Percentiles rank a stretch among this genome's conserved stretches.
Conservation (phyloP, 2,329 filamentous ascomycete genomes). For the Lizonia empirigonia region DNA sequence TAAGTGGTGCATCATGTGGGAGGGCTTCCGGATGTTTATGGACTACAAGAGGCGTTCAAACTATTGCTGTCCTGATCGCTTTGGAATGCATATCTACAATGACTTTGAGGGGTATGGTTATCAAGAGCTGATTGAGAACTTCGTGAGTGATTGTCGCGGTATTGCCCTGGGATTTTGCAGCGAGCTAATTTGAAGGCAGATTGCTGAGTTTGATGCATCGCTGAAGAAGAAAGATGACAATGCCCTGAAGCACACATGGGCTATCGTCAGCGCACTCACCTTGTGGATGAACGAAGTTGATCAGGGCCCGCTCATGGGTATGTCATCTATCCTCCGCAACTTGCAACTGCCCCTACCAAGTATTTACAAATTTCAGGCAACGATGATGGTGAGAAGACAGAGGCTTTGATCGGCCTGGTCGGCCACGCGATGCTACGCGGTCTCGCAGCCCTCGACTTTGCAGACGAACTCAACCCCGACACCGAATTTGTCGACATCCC, state of each 20-base stretch:
- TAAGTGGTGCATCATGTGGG: conserved; percentile 22
- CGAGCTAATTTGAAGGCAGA: conserved; percentile 5
- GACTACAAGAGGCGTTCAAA: conserved; percentile 6
- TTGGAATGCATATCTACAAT: conserved; percentile 27
- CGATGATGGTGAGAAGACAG: conserved; percentile 17
- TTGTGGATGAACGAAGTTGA: conserved; percentile 21
- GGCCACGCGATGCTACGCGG: conserved; percentile 19
- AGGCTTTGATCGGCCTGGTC: conserved; percentile 14
- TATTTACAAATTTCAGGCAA: conserved; percentile 7
- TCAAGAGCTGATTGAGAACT: conserved; percentile 25
- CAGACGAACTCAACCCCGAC: conserved; percentile 17
- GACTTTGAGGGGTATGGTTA: conserved; percentile 22
- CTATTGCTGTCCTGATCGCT: conserved; percentile 23
- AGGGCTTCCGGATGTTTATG: conserved; percentile 16
- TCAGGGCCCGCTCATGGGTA: conserved; percentile 12
- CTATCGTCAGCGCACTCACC: conserved; percentile 17
- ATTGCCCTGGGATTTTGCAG: background rate
- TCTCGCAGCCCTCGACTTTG: conserved; percentile 19
- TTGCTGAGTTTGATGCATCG: conserved; percentile 17
- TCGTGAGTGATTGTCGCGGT: conserved; percentile 1
- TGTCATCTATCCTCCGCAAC: too few species aligned
- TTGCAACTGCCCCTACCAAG: too few species aligned
- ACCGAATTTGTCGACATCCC: conserved; percentile 17
- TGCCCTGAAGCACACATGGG: conserved; percentile 15
- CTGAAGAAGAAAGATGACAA: conserved; percentile 17